phyloP scores from a whole-genome alignment of 306 rosid genomes.

The Malus orientalis region DNA sequence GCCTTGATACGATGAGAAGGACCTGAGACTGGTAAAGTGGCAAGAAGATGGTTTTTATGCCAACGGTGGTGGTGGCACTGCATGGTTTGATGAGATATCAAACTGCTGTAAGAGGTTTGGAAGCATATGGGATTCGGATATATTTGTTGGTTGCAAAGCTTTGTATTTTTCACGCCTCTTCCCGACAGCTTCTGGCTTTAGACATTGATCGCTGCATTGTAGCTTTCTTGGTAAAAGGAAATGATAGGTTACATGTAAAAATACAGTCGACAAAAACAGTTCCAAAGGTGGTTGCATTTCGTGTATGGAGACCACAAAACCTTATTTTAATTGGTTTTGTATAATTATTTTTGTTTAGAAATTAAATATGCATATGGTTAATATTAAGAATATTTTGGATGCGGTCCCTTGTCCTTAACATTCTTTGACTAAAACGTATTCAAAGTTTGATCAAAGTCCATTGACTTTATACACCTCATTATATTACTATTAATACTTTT shows the following conservation, averaged over 20 bases:
- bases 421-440: too few species aligned
- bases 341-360: neutral
- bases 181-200: neutral
- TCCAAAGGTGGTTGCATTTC: neutral
- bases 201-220: neutral
- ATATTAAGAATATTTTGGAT: neutral
- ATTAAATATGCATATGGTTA: neutral
- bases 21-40: neutral
- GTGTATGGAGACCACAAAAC: neutral
- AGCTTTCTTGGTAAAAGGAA: neutral
- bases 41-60: neutral
- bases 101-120: neutral
- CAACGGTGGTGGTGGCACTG: neutral
- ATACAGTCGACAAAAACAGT: neutral
- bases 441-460: too few species aligned
- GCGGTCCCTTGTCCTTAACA: too few species aligned
- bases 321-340: neutral
- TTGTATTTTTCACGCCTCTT: neutral
- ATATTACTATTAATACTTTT: too few species aligned
- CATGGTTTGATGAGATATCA: neutral
- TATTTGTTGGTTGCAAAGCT: neutral
- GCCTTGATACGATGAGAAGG: neutral
- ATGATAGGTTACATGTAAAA: neutral
- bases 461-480: too few species aligned
- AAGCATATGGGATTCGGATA: neutral